Base-by-base conservation (phyloP, 2,329 filamentous ascomycete genomes). In the Phialophora tarda region DNA sequence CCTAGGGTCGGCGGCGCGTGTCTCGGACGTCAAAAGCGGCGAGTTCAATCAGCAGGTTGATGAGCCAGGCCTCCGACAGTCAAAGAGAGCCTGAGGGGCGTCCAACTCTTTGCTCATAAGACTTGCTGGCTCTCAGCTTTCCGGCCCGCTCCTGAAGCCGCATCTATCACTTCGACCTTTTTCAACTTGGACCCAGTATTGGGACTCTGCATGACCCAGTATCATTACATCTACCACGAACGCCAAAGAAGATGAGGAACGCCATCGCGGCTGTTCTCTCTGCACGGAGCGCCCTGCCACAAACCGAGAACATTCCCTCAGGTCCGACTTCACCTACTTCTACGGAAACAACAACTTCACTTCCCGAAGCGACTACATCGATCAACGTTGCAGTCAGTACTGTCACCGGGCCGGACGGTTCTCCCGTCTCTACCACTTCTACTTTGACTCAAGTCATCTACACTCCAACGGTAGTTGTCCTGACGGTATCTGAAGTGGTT, bases 301-400 rank as follows among this genome's bases (percentile, higher is more conserved):
- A 44, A n/a, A 2, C 0, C 6, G 2, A 8, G 11, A 3, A 17
- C 0, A 2, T 1, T 44, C 3, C 38, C 38, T n/a, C 14, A 5
- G 17, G 1, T 44, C 2, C 38, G 17, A 2, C 14, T 6, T 0
- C 17, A n/a, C 5, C 38, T n/a, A 2, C 38, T n/a, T 2, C 17
- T 44, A 44, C 38, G 38, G 17, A n/a, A 44, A n/a, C 17, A 44
- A 44, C 38, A n/a, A 8, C 34, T 41, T 41, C 38, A 21, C 14
- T n/a, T 44, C 38, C 38, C 17, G 38, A n/a, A n/a, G 17, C 38
- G 38, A 44, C 17, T n/a, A 8, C 14, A 8, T n/a, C 5, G 17
- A 8, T 44, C 38, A n/a, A 7, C 38, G 17, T 44, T 44, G 17
- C 14, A n/a, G 7, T 44, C 17, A 44, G 6, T 44, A n/a, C 38